Percentiles rank a stretch among this genome's conserved stretches.
These are phyloP conservation scores for Sesbania bispinosa DNA, from an alignment of 306 rosid species.

Conservation along the genomic window DNA sequence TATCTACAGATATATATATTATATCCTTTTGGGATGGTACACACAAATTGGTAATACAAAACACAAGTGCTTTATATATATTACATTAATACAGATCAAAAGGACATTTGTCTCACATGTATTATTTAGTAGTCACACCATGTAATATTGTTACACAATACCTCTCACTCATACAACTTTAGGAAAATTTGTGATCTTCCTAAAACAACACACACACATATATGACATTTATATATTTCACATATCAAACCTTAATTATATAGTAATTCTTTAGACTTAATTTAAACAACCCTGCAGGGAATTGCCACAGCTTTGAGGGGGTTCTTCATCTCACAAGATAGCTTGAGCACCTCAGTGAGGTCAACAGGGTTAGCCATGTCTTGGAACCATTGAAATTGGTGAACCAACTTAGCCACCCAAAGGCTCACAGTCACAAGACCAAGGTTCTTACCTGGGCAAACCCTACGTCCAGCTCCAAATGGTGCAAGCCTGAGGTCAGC, in stretches of 20 bases:
- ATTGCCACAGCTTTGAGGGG: slow-evolving; percentile 41
- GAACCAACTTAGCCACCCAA: slow-evolving; percentile 53
- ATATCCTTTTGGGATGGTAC: too few species aligned
- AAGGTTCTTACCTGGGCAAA: slow-evolving; percentile 46
- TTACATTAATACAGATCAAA: too few species aligned
- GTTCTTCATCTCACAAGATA: slow-evolving; percentile 51
- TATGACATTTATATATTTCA: not conserved
- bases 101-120: too few species aligned
- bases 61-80: too few species aligned
- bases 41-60: too few species aligned
- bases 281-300: slow-evolving; percentile 24
- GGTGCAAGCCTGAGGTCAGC: slow-evolving; percentile 52
- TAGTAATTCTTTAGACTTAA: too few species aligned
- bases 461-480: slow-evolving; percentile 59
- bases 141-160: not conserved
- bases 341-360: slow-evolving; percentile 42
- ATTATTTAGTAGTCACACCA: slow-evolving; percentile 1
- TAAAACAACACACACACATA: not conserved
- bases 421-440: slow-evolving; percentile 45
- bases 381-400: slow-evolving; percentile 34
- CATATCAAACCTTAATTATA: not conserved
- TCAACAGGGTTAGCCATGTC: slow-evolving; percentile 39
- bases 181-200: not conserved
- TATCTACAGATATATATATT: too few species aligned
- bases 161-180: not conserved